These are phyloP conservation scores for Beta vulgaris DNA, from an alignment of 148 eudicot genomes.

Conservation along the genomic window DNA sequence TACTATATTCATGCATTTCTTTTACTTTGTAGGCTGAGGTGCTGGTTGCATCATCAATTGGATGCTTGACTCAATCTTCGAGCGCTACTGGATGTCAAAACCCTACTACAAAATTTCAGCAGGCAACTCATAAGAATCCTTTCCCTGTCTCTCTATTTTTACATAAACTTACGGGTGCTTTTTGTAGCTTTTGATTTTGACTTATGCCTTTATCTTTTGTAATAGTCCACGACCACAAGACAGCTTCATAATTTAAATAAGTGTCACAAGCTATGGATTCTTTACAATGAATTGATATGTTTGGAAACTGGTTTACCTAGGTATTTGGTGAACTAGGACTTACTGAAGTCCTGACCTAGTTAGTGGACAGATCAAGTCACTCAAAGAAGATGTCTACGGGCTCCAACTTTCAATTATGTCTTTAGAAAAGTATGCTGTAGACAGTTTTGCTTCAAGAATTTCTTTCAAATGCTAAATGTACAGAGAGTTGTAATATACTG, in stretches of 20 bases:
- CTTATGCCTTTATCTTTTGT: neutral
- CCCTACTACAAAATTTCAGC: constrained; percentile 55
- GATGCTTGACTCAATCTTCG: constrained; percentile 62
- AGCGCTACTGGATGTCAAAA: constrained; percentile 46
- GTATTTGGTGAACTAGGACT: neutral
- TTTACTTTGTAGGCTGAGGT: constrained; percentile 62
- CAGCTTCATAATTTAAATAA: neutral
- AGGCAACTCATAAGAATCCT: constrained; percentile 45
- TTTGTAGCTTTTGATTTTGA: neutral
- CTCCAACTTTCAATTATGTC: neutral
- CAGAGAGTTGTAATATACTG: too few species aligned
- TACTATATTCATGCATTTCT: constrained; percentile 9
- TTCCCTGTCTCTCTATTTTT: constrained; percentile 4
- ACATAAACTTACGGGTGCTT: neutral
- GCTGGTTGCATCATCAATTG: constrained; percentile 71
- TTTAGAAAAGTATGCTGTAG: neutral
- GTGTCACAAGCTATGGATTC: neutral
- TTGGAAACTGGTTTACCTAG: neutral
- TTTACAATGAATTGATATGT: neutral
- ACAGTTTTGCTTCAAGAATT: too few species aligned
- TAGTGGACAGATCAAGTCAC: neutral
- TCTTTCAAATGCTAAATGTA: too few species aligned
- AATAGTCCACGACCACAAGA: too few species aligned
- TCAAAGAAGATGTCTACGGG: neutral
- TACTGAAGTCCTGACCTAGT: neutral